Evolutionary conservation across 2,329 filamentous ascomycete species (phyloP), one percentile per base, ranked within the genome.

Genomic region (Boeremia lycopersici): DNA sequence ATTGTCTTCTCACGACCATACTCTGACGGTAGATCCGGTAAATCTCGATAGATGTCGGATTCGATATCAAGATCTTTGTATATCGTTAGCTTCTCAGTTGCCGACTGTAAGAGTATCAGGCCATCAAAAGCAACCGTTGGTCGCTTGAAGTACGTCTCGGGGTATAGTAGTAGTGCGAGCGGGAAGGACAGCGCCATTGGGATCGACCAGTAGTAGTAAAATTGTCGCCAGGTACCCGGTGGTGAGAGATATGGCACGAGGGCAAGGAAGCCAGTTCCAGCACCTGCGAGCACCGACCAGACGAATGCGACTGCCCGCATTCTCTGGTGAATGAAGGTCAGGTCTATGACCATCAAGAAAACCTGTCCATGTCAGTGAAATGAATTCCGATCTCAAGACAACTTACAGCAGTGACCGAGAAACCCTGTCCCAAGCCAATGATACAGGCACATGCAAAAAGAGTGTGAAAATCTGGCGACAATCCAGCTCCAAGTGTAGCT

Each of bases 41-140:
- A 10, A 28, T 45, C 31, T 28, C 57, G 57, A 45, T 68, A 68
- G 23, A 68, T 48, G 10, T 60, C 57, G 0, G 65, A 64, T n/a
- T 68, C 60, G 3, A 61, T 50, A 5, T 71, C 68, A 58, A 62
- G 68, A 26, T 74, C 69, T 9, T 29, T 28, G 57, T 74, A 77
- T 23, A 77, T 67, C 8, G 64, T 70, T 13, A 76, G 62, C 46
- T 72, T 77, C 53, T 77, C 76, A 0, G 72, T 72, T 3, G 68
- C 69, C 8, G 63, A 69, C 53, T 77, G 75, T 2, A 74, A 52
- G 2, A 78, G 49, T 4, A 77, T 73, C 29, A 73, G 70, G 2
- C 76, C 76, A 53, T 78, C 69, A 39, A 76, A 76, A 3, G 76
- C 75, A 6, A 78, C 67, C 1, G 71, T 71, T 0, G 76, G 76